A percentile compares a stretch with the other conserved stretches of the same genome.
These are phyloP conservation scores for Coprinopsis sp. DNA, from an alignment of 768 basidiomycete genomes.

Conservation along the genomic window DNA sequence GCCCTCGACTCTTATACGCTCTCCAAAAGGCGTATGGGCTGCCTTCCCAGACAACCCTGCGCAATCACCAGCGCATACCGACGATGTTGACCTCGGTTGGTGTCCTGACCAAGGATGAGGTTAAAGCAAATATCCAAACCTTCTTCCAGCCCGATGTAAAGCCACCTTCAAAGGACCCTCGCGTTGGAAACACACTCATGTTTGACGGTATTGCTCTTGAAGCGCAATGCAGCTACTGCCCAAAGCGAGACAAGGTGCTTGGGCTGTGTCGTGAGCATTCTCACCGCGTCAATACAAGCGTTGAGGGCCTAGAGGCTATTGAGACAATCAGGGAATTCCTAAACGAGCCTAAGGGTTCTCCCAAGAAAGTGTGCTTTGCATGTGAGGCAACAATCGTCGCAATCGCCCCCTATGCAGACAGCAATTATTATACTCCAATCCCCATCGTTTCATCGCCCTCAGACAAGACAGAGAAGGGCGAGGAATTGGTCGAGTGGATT, in stretches of 20 bases:
- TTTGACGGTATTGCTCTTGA: conserved; percentile 1
- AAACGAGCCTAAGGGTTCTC: conserved; percentile 4
- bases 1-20: background rate
- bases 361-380: conserved; percentile 9
- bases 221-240: background rate
- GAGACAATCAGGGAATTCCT: background rate
- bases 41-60: background rate
- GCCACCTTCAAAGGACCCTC: background rate
- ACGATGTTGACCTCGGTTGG: background rate
- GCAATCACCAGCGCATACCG: background rate
- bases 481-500: conserved; percentile 4
- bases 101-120: background rate
- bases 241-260: background rate
- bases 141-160: background rate
- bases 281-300: background rate
- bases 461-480: conserved; percentile 14
- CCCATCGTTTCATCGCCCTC: conserved; percentile 14
- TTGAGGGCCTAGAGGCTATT: background rate
- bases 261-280: background rate
- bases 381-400: conserved; percentile 19
- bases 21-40: background rate
- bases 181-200: background rate
- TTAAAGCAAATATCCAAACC: background rate
- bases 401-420: conserved; percentile 10
- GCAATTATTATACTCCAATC: conserved; percentile 13